Evolutionary conservation across 2,329 filamentous ascomycete genomes (phyloP).

Genomic region (Fusarium pilosicola): DNA sequence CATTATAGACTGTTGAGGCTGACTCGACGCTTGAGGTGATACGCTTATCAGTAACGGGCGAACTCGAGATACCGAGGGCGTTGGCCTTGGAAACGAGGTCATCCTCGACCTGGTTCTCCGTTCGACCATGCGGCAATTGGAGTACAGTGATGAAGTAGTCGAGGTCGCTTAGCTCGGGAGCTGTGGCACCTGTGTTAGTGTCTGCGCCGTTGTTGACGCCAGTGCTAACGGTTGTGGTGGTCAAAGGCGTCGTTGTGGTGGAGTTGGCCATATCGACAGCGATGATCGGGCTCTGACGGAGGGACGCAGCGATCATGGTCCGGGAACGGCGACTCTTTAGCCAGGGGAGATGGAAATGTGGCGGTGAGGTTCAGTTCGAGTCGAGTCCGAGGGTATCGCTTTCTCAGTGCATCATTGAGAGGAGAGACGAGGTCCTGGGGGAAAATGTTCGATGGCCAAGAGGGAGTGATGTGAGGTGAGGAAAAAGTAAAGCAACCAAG

Average conservation of each 20-base stretch:
- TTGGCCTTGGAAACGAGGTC: slow-evolving; percentile 50
- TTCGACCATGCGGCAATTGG: slow-evolving; percentile 44
- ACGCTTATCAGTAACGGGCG: slow-evolving; percentile 47
- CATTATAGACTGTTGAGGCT: slow-evolving; percentile 54
- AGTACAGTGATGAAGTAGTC: slow-evolving; percentile 55
- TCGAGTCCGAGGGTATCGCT: slow-evolving; percentile 3
- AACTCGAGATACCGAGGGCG: slow-evolving; percentile 49
- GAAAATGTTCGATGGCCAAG: not conserved
- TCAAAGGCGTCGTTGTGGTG: slow-evolving; percentile 26
- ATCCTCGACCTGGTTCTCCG: slow-evolving; percentile 54
- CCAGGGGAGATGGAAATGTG: slow-evolving; percentile 16
- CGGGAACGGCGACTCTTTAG: slow-evolving; percentile 11
- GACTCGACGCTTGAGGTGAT: slow-evolving; percentile 55
- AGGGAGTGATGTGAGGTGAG: not conserved
- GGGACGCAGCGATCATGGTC: slow-evolving; percentile 32
- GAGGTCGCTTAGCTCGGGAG: slow-evolving; percentile 54
- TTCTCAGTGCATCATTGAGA: slow-evolving; percentile 39
- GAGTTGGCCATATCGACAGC: slow-evolving; percentile 35
- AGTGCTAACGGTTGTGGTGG: slow-evolving; percentile 26
- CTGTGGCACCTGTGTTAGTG: slow-evolving; percentile 26
- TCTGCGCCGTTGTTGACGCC: slow-evolving; percentile 22
- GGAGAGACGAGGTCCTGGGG: not conserved
- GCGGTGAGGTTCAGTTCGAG: slow-evolving; percentile 25
- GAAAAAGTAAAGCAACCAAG: not conserved
- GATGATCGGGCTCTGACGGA: slow-evolving; percentile 32